phyloP scores from a whole-genome alignment of 2,329 filamentous ascomycete species.

The Talaromyces sp. region DNA sequence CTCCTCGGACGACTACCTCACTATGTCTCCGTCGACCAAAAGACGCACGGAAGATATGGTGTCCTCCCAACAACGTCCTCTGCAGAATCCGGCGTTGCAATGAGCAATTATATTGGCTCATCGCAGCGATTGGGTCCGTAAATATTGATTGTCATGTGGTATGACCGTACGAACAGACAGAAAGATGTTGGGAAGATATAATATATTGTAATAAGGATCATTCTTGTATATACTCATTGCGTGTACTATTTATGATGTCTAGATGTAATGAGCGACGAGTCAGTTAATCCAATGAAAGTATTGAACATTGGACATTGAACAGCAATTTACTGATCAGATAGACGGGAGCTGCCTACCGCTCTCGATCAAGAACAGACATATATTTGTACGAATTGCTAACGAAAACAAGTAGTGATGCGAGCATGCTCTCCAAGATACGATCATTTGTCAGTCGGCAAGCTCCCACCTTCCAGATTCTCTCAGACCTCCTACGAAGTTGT shows the following conservation, averaged over 20 bases:
- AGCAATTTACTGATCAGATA: too few relatives aligned
- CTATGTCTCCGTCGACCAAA: constrained; percentile 92
- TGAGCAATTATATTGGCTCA: constrained; percentile 58
- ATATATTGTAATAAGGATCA: constrained; percentile 13
- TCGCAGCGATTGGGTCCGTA: constrained; percentile 68
- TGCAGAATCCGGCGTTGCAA: constrained; percentile 38
- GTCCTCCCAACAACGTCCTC: constrained; percentile 64
- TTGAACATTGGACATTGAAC: neutral
- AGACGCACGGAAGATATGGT: constrained; percentile 89
- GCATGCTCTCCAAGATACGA: neutral
- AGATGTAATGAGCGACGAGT: constrained; percentile 14
- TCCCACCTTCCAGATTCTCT: constrained; percentile 27
- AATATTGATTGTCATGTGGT: constrained; percentile 38
- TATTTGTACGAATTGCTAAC: too few relatives aligned
- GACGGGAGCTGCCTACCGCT: too few relatives aligned
- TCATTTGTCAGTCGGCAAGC: neutral
- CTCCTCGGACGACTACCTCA: constrained; percentile 79
- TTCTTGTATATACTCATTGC: constrained; percentile 29
- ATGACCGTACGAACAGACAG: constrained; percentile 23
- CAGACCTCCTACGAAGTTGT: constrained; percentile 20
- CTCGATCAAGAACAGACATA: too few relatives aligned
- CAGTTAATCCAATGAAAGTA: neutral
- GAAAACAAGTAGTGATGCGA: too few relatives aligned
- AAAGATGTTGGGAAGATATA: neutral
- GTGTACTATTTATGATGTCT: constrained; percentile 14